Conservation (phyloP, 73 alveolate genomes). For the Paramecium pentaurelia region DNA sequence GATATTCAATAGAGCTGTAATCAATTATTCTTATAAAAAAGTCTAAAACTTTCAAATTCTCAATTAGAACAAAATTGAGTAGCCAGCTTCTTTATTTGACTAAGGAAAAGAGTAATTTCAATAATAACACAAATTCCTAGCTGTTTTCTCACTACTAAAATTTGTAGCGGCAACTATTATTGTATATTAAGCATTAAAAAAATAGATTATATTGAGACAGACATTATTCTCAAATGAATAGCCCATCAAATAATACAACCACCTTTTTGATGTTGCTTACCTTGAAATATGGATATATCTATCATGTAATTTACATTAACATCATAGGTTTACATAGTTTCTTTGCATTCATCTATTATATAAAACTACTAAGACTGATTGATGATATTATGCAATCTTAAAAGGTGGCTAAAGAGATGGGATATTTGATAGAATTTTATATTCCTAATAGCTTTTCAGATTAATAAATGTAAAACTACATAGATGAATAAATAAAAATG, state of each 20-base stretch:
- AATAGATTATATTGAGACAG: not conserved
- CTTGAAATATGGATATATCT: not conserved
- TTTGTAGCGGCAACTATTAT: not conserved
- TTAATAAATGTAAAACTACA: not conserved
- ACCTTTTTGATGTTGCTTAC: not conserved
- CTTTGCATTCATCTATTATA: not conserved
- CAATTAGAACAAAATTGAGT: not conserved
- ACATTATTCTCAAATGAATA: not conserved
- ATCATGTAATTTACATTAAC: not conserved
- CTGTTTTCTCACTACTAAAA: not conserved
- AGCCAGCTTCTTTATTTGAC: not conserved
- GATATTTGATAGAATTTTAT: not conserved
- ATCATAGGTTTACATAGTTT: not conserved
- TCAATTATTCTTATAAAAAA: not conserved
- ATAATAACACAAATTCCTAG: not conserved
- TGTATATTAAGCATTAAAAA: not conserved
- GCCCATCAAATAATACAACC: not conserved
- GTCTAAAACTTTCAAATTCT: not conserved
- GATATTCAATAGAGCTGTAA: not conserved
- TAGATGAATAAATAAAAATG: not conserved
- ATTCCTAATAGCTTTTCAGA: not conserved
- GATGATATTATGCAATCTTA: not conserved
- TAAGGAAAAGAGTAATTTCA: not conserved
- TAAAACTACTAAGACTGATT: not conserved
- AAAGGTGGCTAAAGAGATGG: not conserved